Percentiles rank a stretch among this genome's conserved stretches.
phyloP scores from a whole-genome alignment of 495 filamentous ascomycete genomes.

The Lasiosphaeria ovina region DNA sequence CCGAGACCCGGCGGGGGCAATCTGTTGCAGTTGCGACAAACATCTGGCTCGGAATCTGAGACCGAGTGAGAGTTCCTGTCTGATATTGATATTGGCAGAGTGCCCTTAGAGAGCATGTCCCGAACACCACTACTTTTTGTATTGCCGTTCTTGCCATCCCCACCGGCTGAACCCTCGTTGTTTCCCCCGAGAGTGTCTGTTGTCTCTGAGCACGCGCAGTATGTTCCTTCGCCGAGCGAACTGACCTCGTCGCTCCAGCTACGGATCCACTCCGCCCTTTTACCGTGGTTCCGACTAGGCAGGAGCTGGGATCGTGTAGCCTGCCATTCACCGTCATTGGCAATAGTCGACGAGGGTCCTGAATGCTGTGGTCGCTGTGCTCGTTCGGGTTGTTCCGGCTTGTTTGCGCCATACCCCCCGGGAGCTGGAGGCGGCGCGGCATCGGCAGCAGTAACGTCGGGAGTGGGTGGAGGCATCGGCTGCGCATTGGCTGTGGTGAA shows the following conservation, averaged over 20 bases:
- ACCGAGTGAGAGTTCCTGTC: not conserved
- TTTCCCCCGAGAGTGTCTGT: not conserved
- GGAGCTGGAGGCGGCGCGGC: too few relatives aligned
- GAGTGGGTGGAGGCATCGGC: not conserved
- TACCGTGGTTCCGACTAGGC: constrained; percentile 27
- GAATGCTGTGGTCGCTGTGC: not conserved
- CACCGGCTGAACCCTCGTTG: not conserved
- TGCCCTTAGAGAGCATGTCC: constrained; percentile 12
- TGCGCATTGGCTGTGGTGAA: constrained; percentile 2
- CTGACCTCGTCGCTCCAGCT: constrained; percentile 32
- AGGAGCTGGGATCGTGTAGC: constrained; percentile 26
- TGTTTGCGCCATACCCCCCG: not conserved
- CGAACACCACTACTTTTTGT: constrained; percentile 16
- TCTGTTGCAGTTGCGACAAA: constrained; percentile 27
- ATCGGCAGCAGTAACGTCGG: too few relatives aligned
- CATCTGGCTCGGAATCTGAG: not conserved
- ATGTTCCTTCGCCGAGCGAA: constrained; percentile 23
- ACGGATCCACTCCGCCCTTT: constrained; percentile 36
- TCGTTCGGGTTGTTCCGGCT: constrained; percentile 1
- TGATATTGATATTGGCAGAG: not conserved
- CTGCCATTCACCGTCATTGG: constrained; percentile 21
- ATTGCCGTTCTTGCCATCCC: not conserved
- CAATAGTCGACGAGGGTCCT: not conserved
- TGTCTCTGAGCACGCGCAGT: constrained; percentile 30
- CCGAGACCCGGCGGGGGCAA: constrained; percentile 15